A percentile compares a stretch with the other conserved stretches of the same genome.
Evolutionary conservation across 225 moss, liverwort and hornwort genomes (phyloP).

Genomic region (Bryum argenteum): DNA sequence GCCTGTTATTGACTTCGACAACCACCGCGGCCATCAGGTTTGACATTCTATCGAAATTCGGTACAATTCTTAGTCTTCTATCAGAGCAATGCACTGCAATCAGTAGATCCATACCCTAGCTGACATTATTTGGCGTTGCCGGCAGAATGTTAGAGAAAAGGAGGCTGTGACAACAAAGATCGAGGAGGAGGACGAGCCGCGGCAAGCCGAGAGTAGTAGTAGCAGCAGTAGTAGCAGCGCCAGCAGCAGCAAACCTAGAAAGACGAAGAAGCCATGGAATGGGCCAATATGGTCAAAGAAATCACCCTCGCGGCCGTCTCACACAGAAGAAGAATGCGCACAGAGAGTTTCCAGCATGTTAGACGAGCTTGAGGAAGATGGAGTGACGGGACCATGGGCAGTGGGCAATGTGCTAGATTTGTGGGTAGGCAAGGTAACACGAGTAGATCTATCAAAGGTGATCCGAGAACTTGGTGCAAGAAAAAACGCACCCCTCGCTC

Average conservation of each 20-base stretch:
- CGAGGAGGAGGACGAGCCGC: conserved; percentile 30
- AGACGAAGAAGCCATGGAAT: conserved; percentile 46
- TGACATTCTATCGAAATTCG: background rate
- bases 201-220: conserved; percentile 19
- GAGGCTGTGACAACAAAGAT: conserved; percentile 27
- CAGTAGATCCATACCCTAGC: background rate
- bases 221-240: background rate
- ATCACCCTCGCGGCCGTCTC: conserved; percentile 46
- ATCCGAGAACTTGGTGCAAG: conserved; percentile 72
- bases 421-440: conserved; percentile 85
- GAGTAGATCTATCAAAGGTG: conserved; percentile 73
- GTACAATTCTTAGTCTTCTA: no score
- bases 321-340: conserved; percentile 63
- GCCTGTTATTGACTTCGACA: conserved; percentile 39
- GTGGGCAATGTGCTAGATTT: conserved; percentile 74
- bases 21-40: conserved; percentile 33
- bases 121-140: conserved; percentile 34
- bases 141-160: conserved; percentile 41
- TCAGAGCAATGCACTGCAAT: background rate
- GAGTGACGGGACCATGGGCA: conserved; percentile 44
- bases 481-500: conserved; percentile 50
- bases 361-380: conserved; percentile 55
- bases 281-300: conserved; percentile 50
- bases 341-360: conserved; percentile 58
- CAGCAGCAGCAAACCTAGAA: conserved; percentile 9